Evolutionary conservation across 306 rosid species (phyloP), one percentile per base, ranked within the genome.

Genomic region (Rosa chinensis): DNA sequence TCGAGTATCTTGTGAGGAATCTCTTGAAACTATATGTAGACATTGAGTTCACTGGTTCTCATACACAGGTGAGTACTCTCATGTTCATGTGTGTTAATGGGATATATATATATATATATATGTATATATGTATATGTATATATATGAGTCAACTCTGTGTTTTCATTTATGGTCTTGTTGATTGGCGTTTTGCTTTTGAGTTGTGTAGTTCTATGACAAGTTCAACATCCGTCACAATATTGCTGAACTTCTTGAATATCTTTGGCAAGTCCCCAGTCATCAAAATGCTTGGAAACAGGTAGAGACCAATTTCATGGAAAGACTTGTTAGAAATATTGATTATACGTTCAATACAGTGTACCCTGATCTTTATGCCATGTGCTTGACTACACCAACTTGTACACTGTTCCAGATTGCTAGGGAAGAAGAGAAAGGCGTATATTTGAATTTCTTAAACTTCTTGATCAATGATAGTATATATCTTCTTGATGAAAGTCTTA

Each of bases 261-360:
- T 96, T 40, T 96, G 99, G 98, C 97, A 91, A 84, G 98, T 96
- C 78, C 99, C 99, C 79, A 91, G 96, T 87, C 99, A 96, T 85
- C 98, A 90, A 42, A 96, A 90, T 88, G 96, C 99, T 48, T 96
- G 99, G 99, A 93, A 92, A 87, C 89, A 88, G 98, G 99, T 96
- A 84, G 9, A 32, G 47, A 62, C 3, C 6, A 32, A 25, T 68
- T 76, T 45, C 72, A 77, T 75, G 12, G 77, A 63, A 58, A 4
- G 74, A 45, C 50, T 1, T 59, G 8, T 50, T 16, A 66, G 44
- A 32, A 28, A 20, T 40, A 25, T 17, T 45, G 20, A 73, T 25
- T 59, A 28, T 47, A 40, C 20, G 50, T 61, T 52, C 47, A 62
- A 21, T 55, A 9, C 2, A 20, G 8, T 69, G 52, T 20, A 42